These are phyloP conservation scores for Geosmithia putterillii DNA, from an alignment of 2,329 filamentous ascomycete species.

Conservation along the genomic window DNA sequence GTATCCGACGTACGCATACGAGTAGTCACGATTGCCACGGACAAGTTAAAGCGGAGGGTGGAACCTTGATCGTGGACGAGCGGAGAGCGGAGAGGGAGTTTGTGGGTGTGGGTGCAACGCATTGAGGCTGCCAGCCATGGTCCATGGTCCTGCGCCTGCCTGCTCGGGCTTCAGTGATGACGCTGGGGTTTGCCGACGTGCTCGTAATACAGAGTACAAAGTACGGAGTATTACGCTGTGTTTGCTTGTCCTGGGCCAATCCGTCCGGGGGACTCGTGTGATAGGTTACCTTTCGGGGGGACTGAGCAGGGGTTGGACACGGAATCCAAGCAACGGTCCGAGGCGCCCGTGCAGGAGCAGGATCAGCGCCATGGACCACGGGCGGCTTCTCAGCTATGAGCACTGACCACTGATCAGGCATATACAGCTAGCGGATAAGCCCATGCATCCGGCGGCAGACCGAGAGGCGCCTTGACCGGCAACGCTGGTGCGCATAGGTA, in stretches of 20 bases:
- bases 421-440: constrained; percentile 1
- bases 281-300: neutral
- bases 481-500: too few species aligned
- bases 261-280: neutral
- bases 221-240: too few species aligned
- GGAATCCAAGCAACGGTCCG: constrained; percentile 13
- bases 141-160: too few species aligned
- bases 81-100: neutral
- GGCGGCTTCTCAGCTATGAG: neutral
- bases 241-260: neutral
- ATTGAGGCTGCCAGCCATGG: too few species aligned
- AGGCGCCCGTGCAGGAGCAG: constrained; percentile 22
- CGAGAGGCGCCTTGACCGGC: too few species aligned
- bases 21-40: neutral
- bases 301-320: neutral
- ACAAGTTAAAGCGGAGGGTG: neutral
- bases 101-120: neutral
- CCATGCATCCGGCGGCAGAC: too few species aligned
- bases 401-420: constrained; percentile 1
- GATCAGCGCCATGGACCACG: constrained; percentile 9
- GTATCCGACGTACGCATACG: too few species aligned
- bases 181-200: too few species aligned
- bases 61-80: neutral
- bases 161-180: too few species aligned
- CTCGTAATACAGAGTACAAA: too few species aligned